These are phyloP conservation scores for Moricandia moricandioides DNA, from an alignment of 345 rosid species.

Conservation along the genomic window DNA sequence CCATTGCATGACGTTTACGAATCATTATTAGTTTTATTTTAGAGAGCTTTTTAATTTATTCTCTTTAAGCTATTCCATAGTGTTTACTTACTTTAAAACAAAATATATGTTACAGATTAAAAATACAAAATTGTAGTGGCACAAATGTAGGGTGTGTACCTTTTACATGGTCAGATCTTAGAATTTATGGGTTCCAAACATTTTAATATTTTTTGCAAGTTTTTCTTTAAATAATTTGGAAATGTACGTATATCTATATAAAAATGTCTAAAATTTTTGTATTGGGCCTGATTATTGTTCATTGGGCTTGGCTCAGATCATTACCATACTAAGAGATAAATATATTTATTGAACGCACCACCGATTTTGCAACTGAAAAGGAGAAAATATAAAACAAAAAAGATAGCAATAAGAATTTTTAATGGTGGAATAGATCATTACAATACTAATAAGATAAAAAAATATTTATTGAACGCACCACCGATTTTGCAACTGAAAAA, in stretches of 20 bases:
- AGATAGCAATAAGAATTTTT: too few species aligned
- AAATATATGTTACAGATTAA: too few species aligned
- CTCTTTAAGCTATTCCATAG: not conserved
- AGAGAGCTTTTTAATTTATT: not conserved
- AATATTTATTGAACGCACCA: constrained; percentile 28
- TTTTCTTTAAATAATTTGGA: too few species aligned
- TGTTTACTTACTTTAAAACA: not conserved
- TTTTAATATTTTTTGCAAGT: too few species aligned
- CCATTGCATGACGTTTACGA: constrained; percentile 12
- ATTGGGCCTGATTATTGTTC: too few species aligned
- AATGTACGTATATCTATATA: too few species aligned
- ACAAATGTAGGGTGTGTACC: not conserved
- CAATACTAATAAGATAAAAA: not conserved
- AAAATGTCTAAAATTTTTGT: too few species aligned
- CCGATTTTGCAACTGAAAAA: constrained; percentile 11
- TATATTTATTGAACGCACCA: constrained; percentile 28
- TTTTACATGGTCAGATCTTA: too few species aligned
- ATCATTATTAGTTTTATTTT: not conserved
- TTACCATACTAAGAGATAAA: not conserved
- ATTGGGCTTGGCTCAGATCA: not conserved
- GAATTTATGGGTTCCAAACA: too few species aligned
- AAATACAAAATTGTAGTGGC: too few species aligned
- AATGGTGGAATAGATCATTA: too few species aligned
- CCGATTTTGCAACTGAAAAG: constrained; percentile 10
- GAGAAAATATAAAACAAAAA: not conserved